Evolutionary conservation across 2,329 filamentous ascomycete genomes (phyloP), one percentile per base, ranked within the genome.

Genomic region (Fulvia fulva): DNA sequence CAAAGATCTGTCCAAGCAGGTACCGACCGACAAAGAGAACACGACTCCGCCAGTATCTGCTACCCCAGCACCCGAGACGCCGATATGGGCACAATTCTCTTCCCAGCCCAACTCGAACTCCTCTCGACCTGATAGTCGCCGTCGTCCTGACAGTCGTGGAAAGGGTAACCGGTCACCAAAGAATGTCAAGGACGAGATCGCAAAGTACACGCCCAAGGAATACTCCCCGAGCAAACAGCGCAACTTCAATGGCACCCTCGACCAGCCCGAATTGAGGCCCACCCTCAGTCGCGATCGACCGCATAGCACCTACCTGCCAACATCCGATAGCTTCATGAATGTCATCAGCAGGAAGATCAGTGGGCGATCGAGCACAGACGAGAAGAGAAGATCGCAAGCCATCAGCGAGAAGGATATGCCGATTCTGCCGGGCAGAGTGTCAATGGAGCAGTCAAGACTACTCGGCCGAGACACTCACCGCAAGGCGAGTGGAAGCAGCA

Each of bases 51-150:
- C 80, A 0, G 58, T 78, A 77, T 3, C 71, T 77, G 12, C 68
- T 74, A 16, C 75, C 43, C 75, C 77, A 51, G 68, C 75, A 22
- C 67, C 75, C 9, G 79, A 83, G 19, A 85, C 88, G 1, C 91
- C 92, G 23, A 91, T 93, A 56, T 96, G 90, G 80, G 84, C 89
- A 14, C 87, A 94, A 68, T 94, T 93, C 70, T 76, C 80, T 57
- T 75, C 76, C 44, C 69, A 72, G 47, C 52, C 61, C 37, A 50
- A 57, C 32, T 54, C 55, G 14, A 25, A 64, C 67, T 44, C 56
- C n/a, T 58, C 78, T 11, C 77, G 59, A 4, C 53, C 59, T 7
- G 78, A 21, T 2, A 50, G 47, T 32, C 26, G 47, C 26, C 25
- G 47, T 12, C 77, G 59, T 2, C 53, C 58, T 7, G 78, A 21